A percentile compares a stretch with the other conserved stretches of the same genome.
phyloP scores from a whole-genome alignment of 2,329 filamentous ascomycete genomes.

The Penicillium fuscoglaucum region DNA sequence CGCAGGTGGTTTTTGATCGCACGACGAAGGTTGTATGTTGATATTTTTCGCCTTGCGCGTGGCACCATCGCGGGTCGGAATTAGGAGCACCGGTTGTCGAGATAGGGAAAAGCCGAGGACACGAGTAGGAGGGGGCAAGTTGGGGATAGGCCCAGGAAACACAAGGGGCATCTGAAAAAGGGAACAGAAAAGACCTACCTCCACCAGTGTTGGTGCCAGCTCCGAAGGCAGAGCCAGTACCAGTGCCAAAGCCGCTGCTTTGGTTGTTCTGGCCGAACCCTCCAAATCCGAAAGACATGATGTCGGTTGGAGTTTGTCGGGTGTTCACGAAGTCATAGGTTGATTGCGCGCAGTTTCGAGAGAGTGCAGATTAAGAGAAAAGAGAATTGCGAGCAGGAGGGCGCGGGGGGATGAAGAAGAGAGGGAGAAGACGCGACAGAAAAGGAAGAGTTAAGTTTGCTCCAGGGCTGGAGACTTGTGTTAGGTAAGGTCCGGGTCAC shows the following conservation, averaged over 20 bases:
- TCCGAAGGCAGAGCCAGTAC: constrained; percentile 40
- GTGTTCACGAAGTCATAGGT: constrained; percentile 35
- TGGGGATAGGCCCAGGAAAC: constrained; percentile 10
- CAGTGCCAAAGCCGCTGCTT: constrained; percentile 44
- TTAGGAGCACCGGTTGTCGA: constrained; percentile 30
- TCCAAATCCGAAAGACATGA: constrained; percentile 49
- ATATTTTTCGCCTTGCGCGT: constrained; percentile 22
- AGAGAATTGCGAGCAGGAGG: neutral
- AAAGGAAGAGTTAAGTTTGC: constrained; percentile 25
- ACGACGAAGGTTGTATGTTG: constrained; percentile 16
- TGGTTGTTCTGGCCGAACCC: constrained; percentile 62
- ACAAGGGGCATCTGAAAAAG: constrained; percentile 1
- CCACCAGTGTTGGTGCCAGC: constrained; percentile 32
- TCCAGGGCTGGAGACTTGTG: constrained; percentile 4
- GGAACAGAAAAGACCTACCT: constrained; percentile 35
- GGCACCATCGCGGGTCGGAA: constrained; percentile 31
- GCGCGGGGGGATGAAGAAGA: constrained; percentile 24
- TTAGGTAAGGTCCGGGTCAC: constrained; percentile 25
- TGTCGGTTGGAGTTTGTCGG: constrained; percentile 28
- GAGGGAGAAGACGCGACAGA: constrained; percentile 28
- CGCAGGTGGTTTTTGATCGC: constrained; percentile 18
- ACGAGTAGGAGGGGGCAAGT: constrained; percentile 6
- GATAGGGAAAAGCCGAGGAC: constrained; percentile 20
- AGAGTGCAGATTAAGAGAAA: constrained; percentile 5
- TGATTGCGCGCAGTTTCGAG: constrained; percentile 13